These are phyloP conservation scores for Mortierella sp. DNA, from an alignment of 371 early-diverging fungal species.

Conservation along the genomic window DNA sequence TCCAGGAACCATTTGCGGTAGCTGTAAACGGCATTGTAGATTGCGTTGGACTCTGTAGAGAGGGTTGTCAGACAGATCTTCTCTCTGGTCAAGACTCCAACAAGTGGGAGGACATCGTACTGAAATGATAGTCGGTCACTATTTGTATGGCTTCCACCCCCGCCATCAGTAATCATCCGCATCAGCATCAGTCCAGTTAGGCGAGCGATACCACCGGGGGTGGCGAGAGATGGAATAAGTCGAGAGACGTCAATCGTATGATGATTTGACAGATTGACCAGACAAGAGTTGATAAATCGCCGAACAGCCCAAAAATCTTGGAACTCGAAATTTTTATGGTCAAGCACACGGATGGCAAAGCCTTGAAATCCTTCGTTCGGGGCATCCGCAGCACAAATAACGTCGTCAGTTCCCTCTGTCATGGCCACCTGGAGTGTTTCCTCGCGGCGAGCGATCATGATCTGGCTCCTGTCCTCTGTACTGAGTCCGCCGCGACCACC, in stretches of 20 bases:
- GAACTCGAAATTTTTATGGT: background rate
- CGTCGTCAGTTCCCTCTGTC: background rate
- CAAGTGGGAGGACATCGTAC: slow-evolving; percentile 13
- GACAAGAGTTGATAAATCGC: slow-evolving; percentile 3
- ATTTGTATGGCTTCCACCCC: background rate
- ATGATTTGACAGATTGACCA: slow-evolving; percentile 12
- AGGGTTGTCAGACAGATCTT: background rate
- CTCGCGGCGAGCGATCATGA: background rate
- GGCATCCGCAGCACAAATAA: background rate
- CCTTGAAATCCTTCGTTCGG: background rate
- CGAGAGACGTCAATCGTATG: slow-evolving; percentile 4
- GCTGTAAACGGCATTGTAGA: background rate
- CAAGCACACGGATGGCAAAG: background rate
- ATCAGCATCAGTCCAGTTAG: background rate
- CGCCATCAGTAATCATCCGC: slow-evolving; percentile 4
- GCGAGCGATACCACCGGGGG: background rate
- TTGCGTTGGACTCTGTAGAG: background rate
- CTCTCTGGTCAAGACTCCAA: slow-evolving; percentile 5
- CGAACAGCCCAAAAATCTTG: background rate
- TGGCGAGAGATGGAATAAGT: background rate
- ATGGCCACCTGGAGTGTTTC: background rate
- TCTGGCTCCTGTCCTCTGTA: background rate
- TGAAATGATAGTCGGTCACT: slow-evolving; percentile 10
- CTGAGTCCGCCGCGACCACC: background rate
- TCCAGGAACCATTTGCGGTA: background rate